Base-by-base conservation (phyloP, 257 asterid genomes). In the Solanum pennellii region DNA sequence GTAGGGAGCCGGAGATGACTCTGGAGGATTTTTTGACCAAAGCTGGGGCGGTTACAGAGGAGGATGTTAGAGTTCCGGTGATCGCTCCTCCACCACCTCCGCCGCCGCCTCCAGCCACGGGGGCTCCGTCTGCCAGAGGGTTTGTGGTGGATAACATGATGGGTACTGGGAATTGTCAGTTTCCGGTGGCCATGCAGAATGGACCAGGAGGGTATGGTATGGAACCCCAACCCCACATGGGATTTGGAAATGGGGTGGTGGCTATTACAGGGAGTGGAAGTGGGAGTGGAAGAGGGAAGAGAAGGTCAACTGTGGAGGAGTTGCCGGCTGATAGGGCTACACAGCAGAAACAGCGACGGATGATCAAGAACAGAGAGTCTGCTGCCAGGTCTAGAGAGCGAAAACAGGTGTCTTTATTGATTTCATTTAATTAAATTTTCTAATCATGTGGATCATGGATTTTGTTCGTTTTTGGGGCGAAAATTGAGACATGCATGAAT, bases 321-420 rank as follows among this genome's bases (percentile, higher is more conserved):
- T 89, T 87, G 89, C 94, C 94, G 62, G 91, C 94, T 14, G 99
- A 96, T 88, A 96, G 93, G 90, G 98, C 99, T 49, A 94, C 99
- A 16, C 99, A 95, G 92, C 99, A 97, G 92, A 97, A 94, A 91
- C 99, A 97, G 94, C 92, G 96, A 90, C 91, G 99, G 68, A 97
- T 97, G 99, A 97, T 97, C 86, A 97, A 97, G 91, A 97, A 97
- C 90, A 92, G 99, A 88, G 99, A 97, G 86, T 95, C 98, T 87
- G 99, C 99, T 39, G 99, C 99, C 29, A 91, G 98, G 94, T 97
- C 99, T 47, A 91, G 99, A 83, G 99, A 97, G 88, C 92, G 99
- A 80, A 97, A 97, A 90, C 99, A 97, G 99, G 99, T 96, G 60
- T 31, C 12, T 13, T 37, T 12, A 45, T 16, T 56, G 1, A 66